Conservation (phyloP, 805 yeast genomes). For the Peterozyma xylosa region DNA sequence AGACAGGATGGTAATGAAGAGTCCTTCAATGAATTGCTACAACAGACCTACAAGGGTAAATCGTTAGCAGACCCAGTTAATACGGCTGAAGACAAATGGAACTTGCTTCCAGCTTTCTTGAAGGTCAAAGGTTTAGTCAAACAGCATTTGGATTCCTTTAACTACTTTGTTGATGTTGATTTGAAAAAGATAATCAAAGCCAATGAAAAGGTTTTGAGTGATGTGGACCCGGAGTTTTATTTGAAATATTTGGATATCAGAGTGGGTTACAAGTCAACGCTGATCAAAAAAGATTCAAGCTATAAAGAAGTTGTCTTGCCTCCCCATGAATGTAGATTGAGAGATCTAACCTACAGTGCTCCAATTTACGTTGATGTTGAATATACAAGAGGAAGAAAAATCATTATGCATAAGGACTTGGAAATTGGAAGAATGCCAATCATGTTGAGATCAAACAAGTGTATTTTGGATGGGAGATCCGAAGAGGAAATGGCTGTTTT, state of each 20-base stretch:
- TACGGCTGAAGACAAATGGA: constrained; percentile 96
- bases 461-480: constrained; percentile 72
- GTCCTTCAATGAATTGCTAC: constrained; percentile 66
- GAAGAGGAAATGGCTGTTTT: constrained; percentile 81
- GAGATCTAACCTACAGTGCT: constrained; percentile 92
- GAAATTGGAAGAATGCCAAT: constrained; percentile 99
- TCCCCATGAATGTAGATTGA: constrained; percentile 92
- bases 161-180: constrained; percentile 91
- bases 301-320: constrained; percentile 59
- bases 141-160: constrained; percentile 97
- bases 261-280: constrained; percentile 73
- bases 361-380: constrained; percentile 96
- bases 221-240: constrained; percentile 96
- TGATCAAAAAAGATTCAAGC: constrained; percentile 26
- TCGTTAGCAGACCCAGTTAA: constrained; percentile 77
- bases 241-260: constrained; percentile 88
- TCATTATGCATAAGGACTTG: constrained; percentile 80
- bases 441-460: constrained; percentile 90
- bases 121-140: constrained; percentile 94
- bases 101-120: constrained; percentile 87
- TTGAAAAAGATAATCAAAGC: constrained; percentile 89
- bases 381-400: constrained; percentile 90
- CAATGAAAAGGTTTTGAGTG: constrained; percentile 80
- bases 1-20: constrained; percentile 33
- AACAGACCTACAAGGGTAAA: constrained; percentile 83